Conservation (phyloP, 805 yeast genomes). For the Candida chilensis region DNA sequence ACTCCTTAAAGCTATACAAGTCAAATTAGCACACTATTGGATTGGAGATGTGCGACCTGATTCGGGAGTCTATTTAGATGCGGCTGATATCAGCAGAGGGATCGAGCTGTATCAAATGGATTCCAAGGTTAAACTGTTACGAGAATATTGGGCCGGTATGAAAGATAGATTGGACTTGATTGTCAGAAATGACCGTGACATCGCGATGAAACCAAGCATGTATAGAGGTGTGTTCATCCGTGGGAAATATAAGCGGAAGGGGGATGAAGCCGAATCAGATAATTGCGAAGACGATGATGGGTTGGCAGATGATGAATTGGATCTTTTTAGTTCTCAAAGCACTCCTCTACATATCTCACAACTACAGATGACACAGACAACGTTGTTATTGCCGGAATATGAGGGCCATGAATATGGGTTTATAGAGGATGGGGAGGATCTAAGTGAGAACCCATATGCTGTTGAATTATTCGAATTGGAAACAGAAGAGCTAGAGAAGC, state of each 20-base stretch:
- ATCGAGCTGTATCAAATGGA: not conserved
- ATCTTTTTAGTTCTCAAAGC: not conserved
- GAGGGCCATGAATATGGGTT: slow-evolving; percentile 2
- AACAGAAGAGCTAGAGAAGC: slow-evolving; percentile 1
- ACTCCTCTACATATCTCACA: not conserved
- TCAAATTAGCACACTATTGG: no score
- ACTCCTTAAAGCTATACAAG: no score
- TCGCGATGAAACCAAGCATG: not conserved
- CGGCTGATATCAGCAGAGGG: no score
- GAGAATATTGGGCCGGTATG: not conserved
- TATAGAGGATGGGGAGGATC: slow-evolving; percentile 3
- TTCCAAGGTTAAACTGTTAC: not conserved
- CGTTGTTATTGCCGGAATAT: not conserved
- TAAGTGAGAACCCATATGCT: slow-evolving; percentile 6
- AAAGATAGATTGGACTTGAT: not conserved
- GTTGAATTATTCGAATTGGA: slow-evolving; percentile 5
- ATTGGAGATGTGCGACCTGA: no score
- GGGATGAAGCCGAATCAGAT: not conserved
- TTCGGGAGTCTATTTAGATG: no score
- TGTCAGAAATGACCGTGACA: not conserved
- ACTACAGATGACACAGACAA: not conserved
- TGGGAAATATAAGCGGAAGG: not conserved
- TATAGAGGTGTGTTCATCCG: no score
- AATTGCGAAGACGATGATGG: not conserved
- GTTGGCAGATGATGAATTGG: not conserved